A percentile compares a stretch with the other conserved stretches of the same genome.
These are phyloP conservation scores for Debaryomyces robertsiae DNA, from an alignment of 1,139 yeast genomes.

Conservation along the genomic window DNA sequence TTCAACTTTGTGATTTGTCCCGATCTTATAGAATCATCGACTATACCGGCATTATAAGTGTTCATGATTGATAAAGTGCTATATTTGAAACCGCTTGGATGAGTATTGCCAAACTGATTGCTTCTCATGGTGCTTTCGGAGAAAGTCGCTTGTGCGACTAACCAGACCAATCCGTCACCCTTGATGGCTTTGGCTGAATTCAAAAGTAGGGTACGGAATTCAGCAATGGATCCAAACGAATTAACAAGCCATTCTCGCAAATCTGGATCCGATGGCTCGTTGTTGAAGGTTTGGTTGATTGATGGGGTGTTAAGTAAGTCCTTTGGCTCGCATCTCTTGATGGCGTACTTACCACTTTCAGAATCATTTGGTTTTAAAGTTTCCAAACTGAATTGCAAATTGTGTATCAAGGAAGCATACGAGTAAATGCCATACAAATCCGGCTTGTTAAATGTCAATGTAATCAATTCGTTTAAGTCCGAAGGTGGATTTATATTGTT, in stretches of 20 bases:
- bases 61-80: conserved; percentile 62
- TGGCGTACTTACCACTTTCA: conserved; percentile 13
- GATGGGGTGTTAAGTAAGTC: conserved; percentile 50
- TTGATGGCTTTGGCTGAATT: conserved; percentile 64
- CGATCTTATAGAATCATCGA: conserved; percentile 55
- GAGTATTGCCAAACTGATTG: conserved; percentile 20
- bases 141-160: conserved; percentile 58
- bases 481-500: conserved; percentile 25
- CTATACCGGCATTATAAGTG: conserved; percentile 76
- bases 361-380: conserved; percentile 42
- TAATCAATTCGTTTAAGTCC: conserved; percentile 40
- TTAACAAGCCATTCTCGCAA: conserved; percentile 48
- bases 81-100: conserved; percentile 33
- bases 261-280: conserved; percentile 41
- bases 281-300: conserved; percentile 22
- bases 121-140: conserved; percentile 30
- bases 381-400: conserved; percentile 60
- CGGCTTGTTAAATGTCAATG: conserved; percentile 49
- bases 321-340: conserved; percentile 25
- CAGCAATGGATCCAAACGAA: conserved; percentile 69
- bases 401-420: conserved; percentile 61
- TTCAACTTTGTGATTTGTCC: conserved; percentile 49
- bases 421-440: conserved; percentile 51
- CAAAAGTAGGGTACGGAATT: conserved; percentile 63
- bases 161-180: conserved; percentile 79